A percentile compares a stretch with the other conserved stretches of the same genome.
Evolutionary conservation across 345 rosid genomes (phyloP).

Genomic region (Eucalyptus pauciflora): DNA sequence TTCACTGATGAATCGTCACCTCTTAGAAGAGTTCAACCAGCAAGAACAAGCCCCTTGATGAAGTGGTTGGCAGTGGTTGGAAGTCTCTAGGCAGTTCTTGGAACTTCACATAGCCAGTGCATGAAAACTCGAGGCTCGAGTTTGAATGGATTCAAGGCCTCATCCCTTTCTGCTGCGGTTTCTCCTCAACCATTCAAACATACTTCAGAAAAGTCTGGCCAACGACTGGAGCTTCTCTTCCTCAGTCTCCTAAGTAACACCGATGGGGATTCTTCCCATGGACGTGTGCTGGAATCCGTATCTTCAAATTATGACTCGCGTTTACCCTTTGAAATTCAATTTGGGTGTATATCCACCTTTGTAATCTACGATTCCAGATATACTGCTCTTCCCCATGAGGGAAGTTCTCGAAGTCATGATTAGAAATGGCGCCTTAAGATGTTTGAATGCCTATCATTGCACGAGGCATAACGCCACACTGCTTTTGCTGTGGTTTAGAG

Average conservation of each 20-base stretch:
- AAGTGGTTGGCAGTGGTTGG: background rate
- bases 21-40: background rate
- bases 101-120: background rate
- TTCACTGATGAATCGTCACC: background rate
- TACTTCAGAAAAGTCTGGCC: background rate
- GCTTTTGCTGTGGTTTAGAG: background rate
- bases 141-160: background rate
- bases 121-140: background rate
- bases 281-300: background rate
- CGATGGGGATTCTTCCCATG: background rate
- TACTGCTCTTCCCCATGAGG: background rate
- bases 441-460: background rate
- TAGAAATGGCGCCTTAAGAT: background rate
- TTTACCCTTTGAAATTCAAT: background rate
- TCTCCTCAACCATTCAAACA: background rate
- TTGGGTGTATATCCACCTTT: background rate
- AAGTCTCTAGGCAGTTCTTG: background rate
- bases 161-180: background rate
- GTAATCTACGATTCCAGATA: background rate
- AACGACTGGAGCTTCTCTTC: too few species aligned
- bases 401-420: background rate
- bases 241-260: background rate
- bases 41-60: background rate
- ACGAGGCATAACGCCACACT: background rate
- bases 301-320: background rate